Evolutionary conservation across 176 grass and related monocot genomes (phyloP).

Genomic region (Eleusine indica): DNA sequence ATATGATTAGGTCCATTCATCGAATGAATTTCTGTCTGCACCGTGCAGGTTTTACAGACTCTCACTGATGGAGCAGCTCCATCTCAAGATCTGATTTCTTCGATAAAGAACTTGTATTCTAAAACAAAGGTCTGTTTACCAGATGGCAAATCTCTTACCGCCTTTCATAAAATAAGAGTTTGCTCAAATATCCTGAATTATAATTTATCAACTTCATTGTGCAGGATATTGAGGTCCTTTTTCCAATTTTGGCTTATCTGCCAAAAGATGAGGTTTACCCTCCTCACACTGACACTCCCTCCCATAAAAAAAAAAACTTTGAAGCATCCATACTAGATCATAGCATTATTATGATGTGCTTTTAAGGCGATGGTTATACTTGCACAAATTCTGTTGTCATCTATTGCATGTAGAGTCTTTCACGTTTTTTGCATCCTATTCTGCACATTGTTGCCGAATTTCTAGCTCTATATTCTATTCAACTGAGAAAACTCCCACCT

Average conservation of each 20-base stretch:
- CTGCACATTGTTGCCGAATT: not conserved
- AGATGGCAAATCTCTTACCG: slow-evolving; percentile 27
- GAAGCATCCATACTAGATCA: not conserved
- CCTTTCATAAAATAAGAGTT: slow-evolving; percentile 23
- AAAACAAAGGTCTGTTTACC: slow-evolving; percentile 72
- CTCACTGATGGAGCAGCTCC: slow-evolving; percentile 72
- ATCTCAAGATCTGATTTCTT: slow-evolving; percentile 80
- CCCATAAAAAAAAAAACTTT: not conserved
- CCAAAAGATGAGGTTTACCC: slow-evolving; percentile 85
- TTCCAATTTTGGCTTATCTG: slow-evolving; percentile 75
- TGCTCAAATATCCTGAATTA: slow-evolving; percentile 15
- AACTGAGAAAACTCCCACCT: not conserved
- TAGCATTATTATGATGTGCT: slow-evolving; percentile 16
- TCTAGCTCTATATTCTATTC: not conserved
- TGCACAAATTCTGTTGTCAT: not conserved
- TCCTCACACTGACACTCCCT: not conserved
- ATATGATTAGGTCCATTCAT: slow-evolving; percentile 22
- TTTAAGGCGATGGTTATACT: slow-evolving; percentile 1
- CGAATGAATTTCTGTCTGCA: slow-evolving; percentile 21
- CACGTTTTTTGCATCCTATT: slow-evolving; percentile 6
- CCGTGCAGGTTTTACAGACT: slow-evolving; percentile 78
- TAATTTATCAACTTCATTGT: slow-evolving; percentile 43
- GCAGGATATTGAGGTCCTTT: slow-evolving; percentile 89
- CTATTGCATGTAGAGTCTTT: not conserved
- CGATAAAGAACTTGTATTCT: slow-evolving; percentile 81